phyloP scores from a whole-genome alignment of 257 asterid genomes.

The Solanum chaucha region DNA sequence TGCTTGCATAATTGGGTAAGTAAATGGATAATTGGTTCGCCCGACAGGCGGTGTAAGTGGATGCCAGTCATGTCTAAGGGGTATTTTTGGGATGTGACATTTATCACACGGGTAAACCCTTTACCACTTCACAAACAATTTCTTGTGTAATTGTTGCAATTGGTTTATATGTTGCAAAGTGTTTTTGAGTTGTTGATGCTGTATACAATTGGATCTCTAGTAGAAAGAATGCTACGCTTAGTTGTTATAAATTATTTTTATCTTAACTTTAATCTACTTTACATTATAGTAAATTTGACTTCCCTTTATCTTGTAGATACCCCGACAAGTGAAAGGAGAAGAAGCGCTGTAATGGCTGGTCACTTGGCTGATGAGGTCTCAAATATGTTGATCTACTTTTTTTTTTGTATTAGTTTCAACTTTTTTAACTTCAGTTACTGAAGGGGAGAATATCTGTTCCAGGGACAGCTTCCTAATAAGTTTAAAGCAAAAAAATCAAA shows the following conservation, averaged over 20 bases:
- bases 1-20: not conserved
- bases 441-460: conserved; percentile 1
- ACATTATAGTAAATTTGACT: not conserved
- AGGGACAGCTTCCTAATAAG: conserved; percentile 15
- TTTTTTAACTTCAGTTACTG: not conserved
- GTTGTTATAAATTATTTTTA: not conserved
- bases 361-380: conserved; percentile 3
- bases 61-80: not conserved
- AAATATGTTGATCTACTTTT: not conserved
- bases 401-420: not conserved
- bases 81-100: not conserved
- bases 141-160: no score
- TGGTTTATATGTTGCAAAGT: not conserved
- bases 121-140: not conserved
- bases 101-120: not conserved
- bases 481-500: conserved; percentile 9
- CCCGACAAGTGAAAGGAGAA: not conserved
- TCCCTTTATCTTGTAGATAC: not conserved
- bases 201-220: not conserved
- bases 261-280: not conserved
- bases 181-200: not conserved
- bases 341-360: conserved; percentile 11
- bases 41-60: not conserved
- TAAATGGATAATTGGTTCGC: not conserved
- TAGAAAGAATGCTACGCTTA: not conserved